Base-by-base conservation (phyloP, 176 grass and related monocot species). In the Oryza coarctata region DNA sequence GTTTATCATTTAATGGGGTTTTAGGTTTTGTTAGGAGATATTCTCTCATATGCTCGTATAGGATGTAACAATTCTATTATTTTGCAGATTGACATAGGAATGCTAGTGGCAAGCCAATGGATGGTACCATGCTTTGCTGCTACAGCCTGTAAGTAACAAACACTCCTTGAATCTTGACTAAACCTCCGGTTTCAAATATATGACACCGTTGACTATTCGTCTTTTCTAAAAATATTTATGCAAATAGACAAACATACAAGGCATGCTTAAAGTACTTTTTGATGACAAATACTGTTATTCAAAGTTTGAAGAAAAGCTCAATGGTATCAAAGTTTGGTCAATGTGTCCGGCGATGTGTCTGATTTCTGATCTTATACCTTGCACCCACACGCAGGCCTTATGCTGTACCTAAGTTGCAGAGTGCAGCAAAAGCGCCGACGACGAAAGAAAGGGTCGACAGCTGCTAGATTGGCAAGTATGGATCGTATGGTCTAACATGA, bases 31-130 rank as follows among this genome's bases (percentile, higher is more conserved):
- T 81, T 58, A 32, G 27, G 18, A 80, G 63, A 20, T 75, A 66
- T 74, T 49, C 23, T 49, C 23, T 84, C 15, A 49, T 52, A 52
- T 23, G 29, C 47, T 52, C 1, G 5, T 52, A 18, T n/a, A 22
- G 9, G 71, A 28, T 68, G 3, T 35, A 47, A 71, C 68, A 11
- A 32, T 79, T 79, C 38, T 65, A 74, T 78, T 66, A 13, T 44
- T 71, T 39, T 84, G 62, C 85, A 98, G 95, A 90, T 91, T 86
- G 94, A 97, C 80, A 71, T 89, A 70, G 86, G 87, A n/a, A 90
- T 91, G 88, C 78, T 92, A 72, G 74, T 92, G 77, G 90, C 88
- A 80, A 86, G 88, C 87, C 90, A 97, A 83, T 97, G 95, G 95
- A 85, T 98, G 80, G 63, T 98, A 87, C 95, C 95, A 87, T 83